phyloP scores from a whole-genome alignment of 2,329 filamentous ascomycete genomes.

The Pseudonectria foliicola region DNA sequence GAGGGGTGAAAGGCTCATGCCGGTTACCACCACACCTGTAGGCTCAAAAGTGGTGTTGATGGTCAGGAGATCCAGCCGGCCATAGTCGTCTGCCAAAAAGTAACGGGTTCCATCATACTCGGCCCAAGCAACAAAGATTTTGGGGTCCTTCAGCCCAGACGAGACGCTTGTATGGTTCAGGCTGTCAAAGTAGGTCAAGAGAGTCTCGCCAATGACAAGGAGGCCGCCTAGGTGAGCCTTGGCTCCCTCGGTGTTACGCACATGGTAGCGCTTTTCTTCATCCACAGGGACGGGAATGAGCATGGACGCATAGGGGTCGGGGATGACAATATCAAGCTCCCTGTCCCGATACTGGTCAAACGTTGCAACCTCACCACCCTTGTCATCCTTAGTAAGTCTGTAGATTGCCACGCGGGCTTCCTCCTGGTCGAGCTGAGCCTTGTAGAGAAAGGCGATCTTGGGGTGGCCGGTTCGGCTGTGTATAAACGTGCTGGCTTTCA shows the following conservation, averaged over 20 bases:
- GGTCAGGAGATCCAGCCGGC: constrained; percentile 75
- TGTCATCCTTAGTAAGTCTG: constrained; percentile 51
- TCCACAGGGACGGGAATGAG: constrained; percentile 56
- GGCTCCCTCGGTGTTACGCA: constrained; percentile 45
- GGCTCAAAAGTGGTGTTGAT: constrained; percentile 62
- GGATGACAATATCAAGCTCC: constrained; percentile 45
- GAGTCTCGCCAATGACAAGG: constrained; percentile 71
- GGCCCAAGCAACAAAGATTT: constrained; percentile 88
- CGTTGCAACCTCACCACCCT: constrained; percentile 43
- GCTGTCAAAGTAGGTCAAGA: constrained; percentile 79
- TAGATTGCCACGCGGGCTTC: constrained; percentile 53
- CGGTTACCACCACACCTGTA: constrained; percentile 58
- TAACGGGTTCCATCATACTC: constrained; percentile 75
- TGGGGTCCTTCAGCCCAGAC: constrained; percentile 61
- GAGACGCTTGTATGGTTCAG: constrained; percentile 61
- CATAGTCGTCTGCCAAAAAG: constrained; percentile 88
- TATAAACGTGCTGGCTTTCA: constrained; percentile 51
- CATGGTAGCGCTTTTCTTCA: constrained; percentile 53
- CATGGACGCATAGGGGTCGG: constrained; percentile 50
- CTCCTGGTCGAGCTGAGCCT: constrained; percentile 42
- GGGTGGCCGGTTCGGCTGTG: constrained; percentile 53
- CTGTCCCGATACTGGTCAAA: constrained; percentile 51
- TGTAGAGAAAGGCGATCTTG: constrained; percentile 52
- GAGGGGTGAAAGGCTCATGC: constrained; percentile 57
- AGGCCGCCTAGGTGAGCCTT: constrained; percentile 61